A percentile compares a stretch with the other conserved stretches of the same genome.
phyloP scores from a whole-genome alignment of 2,329 filamentous ascomycete species.

The Claviceps maximensis region DNA sequence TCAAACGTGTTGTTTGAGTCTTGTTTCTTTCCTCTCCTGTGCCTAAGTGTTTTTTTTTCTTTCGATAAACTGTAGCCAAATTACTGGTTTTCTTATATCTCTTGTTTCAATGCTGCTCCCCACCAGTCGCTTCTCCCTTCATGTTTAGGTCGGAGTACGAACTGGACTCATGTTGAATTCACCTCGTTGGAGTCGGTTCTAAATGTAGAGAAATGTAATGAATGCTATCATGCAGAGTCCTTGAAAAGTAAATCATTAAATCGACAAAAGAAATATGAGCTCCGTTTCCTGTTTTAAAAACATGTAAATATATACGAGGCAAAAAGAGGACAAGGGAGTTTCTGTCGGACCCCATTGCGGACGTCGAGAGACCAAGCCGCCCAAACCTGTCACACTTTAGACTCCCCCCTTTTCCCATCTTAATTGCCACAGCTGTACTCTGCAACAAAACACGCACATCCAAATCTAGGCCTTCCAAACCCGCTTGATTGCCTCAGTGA shows the following conservation, averaged over 20 bases:
- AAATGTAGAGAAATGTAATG: background rate
- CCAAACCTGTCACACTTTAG: background rate
- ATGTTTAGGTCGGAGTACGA: background rate
- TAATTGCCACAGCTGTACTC: background rate
- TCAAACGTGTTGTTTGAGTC: no score
- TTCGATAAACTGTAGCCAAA: no score
- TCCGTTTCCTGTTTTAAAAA: constrained; percentile 6
- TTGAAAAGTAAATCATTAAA: background rate
- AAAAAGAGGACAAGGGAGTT: no score
- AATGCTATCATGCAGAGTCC: background rate
- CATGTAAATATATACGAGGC: constrained; percentile 10
- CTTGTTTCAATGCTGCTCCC: background rate
- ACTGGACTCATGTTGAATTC: no score
- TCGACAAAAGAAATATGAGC: constrained; percentile 7
- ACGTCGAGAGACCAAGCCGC: background rate
- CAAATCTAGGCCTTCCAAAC: constrained; percentile 65
- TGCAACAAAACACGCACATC: background rate
- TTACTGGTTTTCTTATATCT: no score
- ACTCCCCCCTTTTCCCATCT: background rate
- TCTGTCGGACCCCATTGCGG: background rate
- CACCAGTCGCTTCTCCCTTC: background rate
- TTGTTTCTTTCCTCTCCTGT: no score
- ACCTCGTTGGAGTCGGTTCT: no score
- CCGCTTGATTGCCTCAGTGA: constrained; percentile 79
- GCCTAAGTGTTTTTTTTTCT: no score